Base-by-base conservation (phyloP, 1,284 basidiomycete genomes). In the Ceratobasidium sp. region DNA sequence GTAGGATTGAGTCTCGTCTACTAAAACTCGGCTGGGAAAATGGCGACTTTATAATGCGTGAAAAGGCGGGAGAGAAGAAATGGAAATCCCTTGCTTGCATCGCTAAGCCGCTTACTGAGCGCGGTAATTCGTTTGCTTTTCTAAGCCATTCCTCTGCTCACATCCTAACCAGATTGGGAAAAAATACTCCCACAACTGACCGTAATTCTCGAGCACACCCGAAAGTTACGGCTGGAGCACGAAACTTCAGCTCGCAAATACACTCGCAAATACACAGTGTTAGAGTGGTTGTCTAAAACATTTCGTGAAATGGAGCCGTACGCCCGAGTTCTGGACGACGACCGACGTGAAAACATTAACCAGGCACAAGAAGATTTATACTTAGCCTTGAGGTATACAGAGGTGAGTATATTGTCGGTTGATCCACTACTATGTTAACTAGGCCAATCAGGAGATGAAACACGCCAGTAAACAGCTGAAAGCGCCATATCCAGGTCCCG, bases 1-100 rank as follows among this genome's bases (percentile, higher is more conserved):
- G 2, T 23, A 75, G 72, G 15, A 75, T 75, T 42, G 23, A 51
- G n/a, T 64, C 72, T 13, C 72, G 72, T 3, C n/a, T 75, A 53
- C 3, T 75, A 18, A 42, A 49, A 26, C 44, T 75, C 20, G 72
- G 72, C 13, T 75, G 72, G 72, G 49, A 15, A 15, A 39, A 53
- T n/a, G 46, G 5, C 1, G 72, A 75, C 23, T 44, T 64, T 28
- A 9, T n/a, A 23, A 39, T 33, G 28, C 44, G 33, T 15, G 72
- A 75, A 20, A 26, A 15, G 10, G n/a, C 26, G 42, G 20, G 42
- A 2, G n/a, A 4, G 23, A 75, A 75, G 26, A 42, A 75, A 26
- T 75, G 72, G 72, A 33, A 51, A 15, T 39, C 44, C 26, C 26
- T 75, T 4, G 72, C 64, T 7, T 49, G 26, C 23, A 49, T 18